These are phyloP conservation scores for Peronospora destructor DNA, from an alignment of 352 stramenopile species.

Conservation along the genomic window DNA sequence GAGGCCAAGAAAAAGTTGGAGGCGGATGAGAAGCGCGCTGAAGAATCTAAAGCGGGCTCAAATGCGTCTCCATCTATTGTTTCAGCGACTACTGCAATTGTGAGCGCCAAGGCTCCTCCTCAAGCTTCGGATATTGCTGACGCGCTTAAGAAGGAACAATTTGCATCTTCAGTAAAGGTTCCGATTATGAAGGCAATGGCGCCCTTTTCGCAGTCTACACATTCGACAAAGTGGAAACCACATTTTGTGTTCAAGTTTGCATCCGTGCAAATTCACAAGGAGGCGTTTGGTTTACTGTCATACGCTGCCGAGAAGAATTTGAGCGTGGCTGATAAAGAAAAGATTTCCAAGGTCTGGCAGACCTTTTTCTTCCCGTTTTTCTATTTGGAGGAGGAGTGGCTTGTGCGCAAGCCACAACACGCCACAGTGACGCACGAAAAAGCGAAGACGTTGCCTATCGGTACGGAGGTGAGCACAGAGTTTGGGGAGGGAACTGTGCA, in stretches of 20 bases:
- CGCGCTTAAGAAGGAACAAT: constrained; percentile 55
- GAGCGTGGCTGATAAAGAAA: constrained; percentile 75
- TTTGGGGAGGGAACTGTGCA: constrained; percentile 80
- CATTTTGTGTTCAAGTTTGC: constrained; percentile 72
- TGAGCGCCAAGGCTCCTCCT: constrained; percentile 28
- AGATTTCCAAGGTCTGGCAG: constrained; percentile 80
- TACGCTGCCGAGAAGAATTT: constrained; percentile 82
- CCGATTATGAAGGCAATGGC: constrained; percentile 3
- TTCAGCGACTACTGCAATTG: constrained; percentile 18
- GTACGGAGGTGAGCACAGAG: constrained; percentile 70
- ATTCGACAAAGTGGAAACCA: constrained; percentile 39
- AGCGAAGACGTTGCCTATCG: constrained; percentile 50
- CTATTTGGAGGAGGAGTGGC: constrained; percentile 73
- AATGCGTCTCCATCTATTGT: constrained; percentile 22
- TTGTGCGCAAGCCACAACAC: constrained; percentile 67
- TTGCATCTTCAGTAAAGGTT: constrained; percentile 6
- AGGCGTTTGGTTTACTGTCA: constrained; percentile 68
- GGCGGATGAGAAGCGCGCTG: constrained; percentile 40
- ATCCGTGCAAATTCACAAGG: constrained; percentile 79
- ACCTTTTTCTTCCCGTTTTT: constrained; percentile 84
- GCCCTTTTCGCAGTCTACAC: constrained; percentile 5
- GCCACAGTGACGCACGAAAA: constrained; percentile 60
- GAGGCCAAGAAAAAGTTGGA: constrained; percentile 84
- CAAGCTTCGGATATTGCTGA: constrained; percentile 54
- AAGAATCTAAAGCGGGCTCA: constrained; percentile 24